Evolutionary conservation across 805 yeast species (phyloP), one percentile per base, ranked within the genome.

Genomic region (Saturnispora serradocipensis): DNA sequence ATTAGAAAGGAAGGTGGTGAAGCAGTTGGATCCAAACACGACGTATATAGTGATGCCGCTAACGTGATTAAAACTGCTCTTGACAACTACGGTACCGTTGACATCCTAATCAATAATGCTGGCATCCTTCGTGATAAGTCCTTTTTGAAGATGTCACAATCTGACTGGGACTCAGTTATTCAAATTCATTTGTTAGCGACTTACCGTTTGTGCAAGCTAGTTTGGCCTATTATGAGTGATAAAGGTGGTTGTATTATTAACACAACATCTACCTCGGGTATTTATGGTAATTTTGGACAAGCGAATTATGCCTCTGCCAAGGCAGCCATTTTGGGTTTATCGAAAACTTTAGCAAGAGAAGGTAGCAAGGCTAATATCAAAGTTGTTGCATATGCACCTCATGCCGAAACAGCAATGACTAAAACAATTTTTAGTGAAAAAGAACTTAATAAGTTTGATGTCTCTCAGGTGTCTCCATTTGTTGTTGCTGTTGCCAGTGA

Each of bases 321-420:
- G 72, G 81, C 86, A 49, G 97, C 88, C 24, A 81, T 91, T 56
- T 70, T 89, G 46, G 96, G 96, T 16, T 77, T 91, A 59, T 78
- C 96, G 40, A 82, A 79, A 68, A 84, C 97, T 43, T 69, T 88
- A 56, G 97, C 98, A 28, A 75, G 87, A 58, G 99, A 91, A 72
- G 99, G 99, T 62, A 81, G 81, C 54, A 88, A 80, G 67, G 66
- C 73, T 62, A 81, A 84, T 64, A 88, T 91, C 59, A 74, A 75
- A 61, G 90, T 82, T 52, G 87, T 90, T 65, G 79, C 81, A 36
- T 82, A 89, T 66, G 98, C 99, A 27, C 99, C 99, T 50, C 97
- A 91, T 67, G 98, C 98, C 28, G 97, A 91, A 64, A 91, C 99
- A 43, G 90, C 95, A 53, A 91, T 91, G 99, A 91, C 99, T 28